phyloP scores from a whole-genome alignment of 2,329 filamentous ascomycete genomes.

The Neopestalotiopsis rosae region DNA sequence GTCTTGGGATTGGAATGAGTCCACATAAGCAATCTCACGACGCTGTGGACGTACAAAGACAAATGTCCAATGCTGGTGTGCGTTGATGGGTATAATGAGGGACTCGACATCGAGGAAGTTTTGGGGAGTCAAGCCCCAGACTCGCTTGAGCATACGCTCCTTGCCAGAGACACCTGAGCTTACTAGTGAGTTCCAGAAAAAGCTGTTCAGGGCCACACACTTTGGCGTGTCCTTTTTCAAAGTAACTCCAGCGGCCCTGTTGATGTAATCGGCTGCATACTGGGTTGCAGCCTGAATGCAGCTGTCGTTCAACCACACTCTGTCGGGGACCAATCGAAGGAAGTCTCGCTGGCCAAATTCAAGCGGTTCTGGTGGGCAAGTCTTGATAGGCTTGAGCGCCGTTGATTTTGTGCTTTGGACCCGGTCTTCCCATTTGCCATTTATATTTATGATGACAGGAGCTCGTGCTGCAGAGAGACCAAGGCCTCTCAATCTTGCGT shows the following conservation, averaged over 20 bases:
- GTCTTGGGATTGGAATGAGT: slow-evolving; percentile 61
- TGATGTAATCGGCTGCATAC: slow-evolving; percentile 64
- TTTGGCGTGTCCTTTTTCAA: slow-evolving; percentile 57
- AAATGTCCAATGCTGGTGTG: slow-evolving; percentile 72
- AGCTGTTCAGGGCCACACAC: slow-evolving; percentile 68
- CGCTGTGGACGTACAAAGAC: slow-evolving; percentile 68
- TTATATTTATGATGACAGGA: slow-evolving; percentile 26
- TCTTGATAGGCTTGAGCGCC: not conserved
- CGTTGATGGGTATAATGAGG: slow-evolving; percentile 73
- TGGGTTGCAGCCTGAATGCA: slow-evolving; percentile 72
- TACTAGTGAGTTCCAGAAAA: slow-evolving; percentile 65
- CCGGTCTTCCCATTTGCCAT: slow-evolving; percentile 29
- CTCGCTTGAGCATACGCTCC: slow-evolving; percentile 61
- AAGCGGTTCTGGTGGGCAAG: slow-evolving; percentile 47
- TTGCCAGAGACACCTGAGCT: slow-evolving; percentile 50
- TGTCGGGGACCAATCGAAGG: slow-evolving; percentile 60
- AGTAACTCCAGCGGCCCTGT: slow-evolving; percentile 58
- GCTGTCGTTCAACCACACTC: slow-evolving; percentile 78
- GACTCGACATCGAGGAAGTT: slow-evolving; percentile 71
- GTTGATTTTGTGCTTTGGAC: slow-evolving; percentile 22
- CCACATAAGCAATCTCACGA: slow-evolving; percentile 69
- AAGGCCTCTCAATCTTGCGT: slow-evolving; percentile 23
- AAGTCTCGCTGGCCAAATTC: slow-evolving; percentile 65
- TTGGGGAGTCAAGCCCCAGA: slow-evolving; percentile 58
- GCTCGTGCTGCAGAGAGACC: slow-evolving; percentile 30